Percentiles rank a stretch among this genome's conserved stretches.
These are phyloP conservation scores for Endotrypanum monterogeii DNA, from an alignment of 208 protist species.

Conservation along the genomic window DNA sequence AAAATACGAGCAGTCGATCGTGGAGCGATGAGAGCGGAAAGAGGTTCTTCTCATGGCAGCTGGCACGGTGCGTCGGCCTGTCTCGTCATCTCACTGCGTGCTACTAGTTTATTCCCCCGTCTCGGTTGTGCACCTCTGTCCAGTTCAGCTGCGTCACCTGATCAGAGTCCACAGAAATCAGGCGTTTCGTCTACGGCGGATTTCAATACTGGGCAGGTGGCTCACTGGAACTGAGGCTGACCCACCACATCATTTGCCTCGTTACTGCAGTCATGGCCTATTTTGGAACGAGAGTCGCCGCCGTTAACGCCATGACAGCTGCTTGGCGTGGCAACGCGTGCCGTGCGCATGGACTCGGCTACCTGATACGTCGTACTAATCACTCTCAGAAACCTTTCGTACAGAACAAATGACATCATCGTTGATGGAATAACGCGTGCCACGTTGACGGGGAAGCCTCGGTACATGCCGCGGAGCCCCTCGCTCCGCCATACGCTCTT, in stretches of 20 bases:
- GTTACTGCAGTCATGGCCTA: not conserved
- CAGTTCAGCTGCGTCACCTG: not conserved
- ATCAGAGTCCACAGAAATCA: not conserved
- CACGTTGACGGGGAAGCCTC: slow-evolving; percentile 80
- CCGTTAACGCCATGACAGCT: not conserved
- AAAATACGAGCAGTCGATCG: no score
- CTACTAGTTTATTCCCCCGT: not conserved
- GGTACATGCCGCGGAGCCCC: slow-evolving; percentile 74
- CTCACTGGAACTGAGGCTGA: slow-evolving; percentile 26
- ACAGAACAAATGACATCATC: slow-evolving; percentile 77
- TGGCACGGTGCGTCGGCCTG: not conserved
- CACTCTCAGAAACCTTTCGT: slow-evolving; percentile 70
- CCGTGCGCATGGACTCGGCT: slow-evolving; percentile 13
- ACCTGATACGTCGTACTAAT: slow-evolving; percentile 40
- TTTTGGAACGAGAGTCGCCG: not conserved
- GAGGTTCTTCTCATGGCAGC: not conserved
- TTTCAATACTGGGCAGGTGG: not conserved
- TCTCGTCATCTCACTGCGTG: not conserved
- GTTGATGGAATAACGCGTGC: slow-evolving; percentile 81
- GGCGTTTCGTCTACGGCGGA: not conserved
- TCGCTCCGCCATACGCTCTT: slow-evolving; percentile 75
- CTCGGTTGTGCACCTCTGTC: not conserved
- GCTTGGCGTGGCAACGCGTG: slow-evolving; percentile 4
- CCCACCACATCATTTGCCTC: not conserved
- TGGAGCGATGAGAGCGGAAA: not conserved